A percentile compares a stretch with the other conserved stretches of the same genome.
These are phyloP conservation scores for Arthrinium puccinioides DNA, from an alignment of 2,329 filamentous ascomycete species.

Conservation along the genomic window DNA sequence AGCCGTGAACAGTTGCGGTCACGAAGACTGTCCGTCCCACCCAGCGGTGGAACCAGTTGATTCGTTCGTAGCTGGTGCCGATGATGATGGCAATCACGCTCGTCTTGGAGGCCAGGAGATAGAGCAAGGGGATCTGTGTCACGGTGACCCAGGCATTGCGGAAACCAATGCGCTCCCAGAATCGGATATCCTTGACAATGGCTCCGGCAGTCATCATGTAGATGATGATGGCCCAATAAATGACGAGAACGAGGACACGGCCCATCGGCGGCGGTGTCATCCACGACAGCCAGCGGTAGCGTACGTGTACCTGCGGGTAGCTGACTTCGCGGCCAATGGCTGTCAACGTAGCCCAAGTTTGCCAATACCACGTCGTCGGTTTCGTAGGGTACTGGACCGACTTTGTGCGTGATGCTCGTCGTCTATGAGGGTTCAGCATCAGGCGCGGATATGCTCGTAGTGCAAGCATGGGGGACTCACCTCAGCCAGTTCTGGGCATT, in stretches of 20 bases:
- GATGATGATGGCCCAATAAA: conserved; percentile 52
- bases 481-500: conserved; percentile 31
- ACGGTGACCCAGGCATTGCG: conserved; percentile 61
- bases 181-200: conserved; percentile 44
- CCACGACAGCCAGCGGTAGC: conserved; percentile 41
- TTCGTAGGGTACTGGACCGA: conserved; percentile 44
- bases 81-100: conserved; percentile 53
- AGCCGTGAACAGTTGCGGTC: conserved; percentile 62
- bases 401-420: conserved; percentile 25
- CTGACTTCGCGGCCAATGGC: conserved; percentile 48
- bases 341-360: conserved; percentile 51
- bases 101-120: conserved; percentile 53
- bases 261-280: conserved; percentile 51
- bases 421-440: neutral
- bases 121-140: conserved; percentile 57
- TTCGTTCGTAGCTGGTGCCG: conserved; percentile 58
- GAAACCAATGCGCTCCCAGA: conserved; percentile 59
- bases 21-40: conserved; percentile 62
- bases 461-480: conserved; percentile 21
- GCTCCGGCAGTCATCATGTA: conserved; percentile 48
- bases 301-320: conserved; percentile 47
- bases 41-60: conserved; percentile 72
- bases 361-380: conserved; percentile 36
- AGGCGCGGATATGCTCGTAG: neutral
- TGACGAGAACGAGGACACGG: conserved; percentile 43